Conservation (phyloP, 352 stramenopile species). For the Elongisporangium undulatum region DNA sequence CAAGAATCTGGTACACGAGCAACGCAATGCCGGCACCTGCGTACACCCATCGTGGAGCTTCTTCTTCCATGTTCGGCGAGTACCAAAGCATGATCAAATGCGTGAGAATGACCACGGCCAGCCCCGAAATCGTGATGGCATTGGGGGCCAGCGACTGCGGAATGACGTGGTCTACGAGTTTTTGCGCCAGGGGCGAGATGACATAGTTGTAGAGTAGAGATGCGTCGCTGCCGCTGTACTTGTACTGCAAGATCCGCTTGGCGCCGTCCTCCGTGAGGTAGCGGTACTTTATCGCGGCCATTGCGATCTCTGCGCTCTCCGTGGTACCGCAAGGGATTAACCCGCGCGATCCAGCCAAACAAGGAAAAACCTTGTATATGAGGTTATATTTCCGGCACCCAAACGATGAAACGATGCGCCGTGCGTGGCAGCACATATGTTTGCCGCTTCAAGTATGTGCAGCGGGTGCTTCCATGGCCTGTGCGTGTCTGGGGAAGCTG, state of each 20-base stretch:
- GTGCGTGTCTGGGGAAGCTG: slow-evolving; percentile 18
- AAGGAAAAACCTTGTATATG: not conserved
- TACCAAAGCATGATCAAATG: slow-evolving; percentile 78
- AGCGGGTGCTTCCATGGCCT: slow-evolving; percentile 42
- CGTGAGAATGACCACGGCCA: slow-evolving; percentile 64
- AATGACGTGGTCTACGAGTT: slow-evolving; percentile 73
- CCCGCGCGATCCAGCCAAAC: not conserved
- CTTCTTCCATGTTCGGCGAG: slow-evolving; percentile 84
- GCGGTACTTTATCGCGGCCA: slow-evolving; percentile 22
- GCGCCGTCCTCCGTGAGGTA: slow-evolving; percentile 75
- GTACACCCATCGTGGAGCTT: slow-evolving; percentile 73
- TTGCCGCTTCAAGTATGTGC: slow-evolving; percentile 7
- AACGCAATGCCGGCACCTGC: slow-evolving; percentile 57
- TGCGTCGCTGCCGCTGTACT: slow-evolving; percentile 83
- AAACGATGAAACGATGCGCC: not conserved
- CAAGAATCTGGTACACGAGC: slow-evolving; percentile 78
- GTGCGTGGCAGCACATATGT: not conserved
- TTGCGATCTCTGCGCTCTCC: not conserved
- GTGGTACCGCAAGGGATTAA: not conserved
- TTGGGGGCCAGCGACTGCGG: slow-evolving; percentile 72
- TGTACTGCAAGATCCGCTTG: slow-evolving; percentile 66
- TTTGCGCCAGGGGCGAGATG: slow-evolving; percentile 70
- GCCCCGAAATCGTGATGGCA: slow-evolving; percentile 75
- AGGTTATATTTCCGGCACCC: not conserved
- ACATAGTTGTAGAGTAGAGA: slow-evolving; percentile 83